Conservation (phyloP, 441 rosid species). For the Populus tomentosa region DNA sequence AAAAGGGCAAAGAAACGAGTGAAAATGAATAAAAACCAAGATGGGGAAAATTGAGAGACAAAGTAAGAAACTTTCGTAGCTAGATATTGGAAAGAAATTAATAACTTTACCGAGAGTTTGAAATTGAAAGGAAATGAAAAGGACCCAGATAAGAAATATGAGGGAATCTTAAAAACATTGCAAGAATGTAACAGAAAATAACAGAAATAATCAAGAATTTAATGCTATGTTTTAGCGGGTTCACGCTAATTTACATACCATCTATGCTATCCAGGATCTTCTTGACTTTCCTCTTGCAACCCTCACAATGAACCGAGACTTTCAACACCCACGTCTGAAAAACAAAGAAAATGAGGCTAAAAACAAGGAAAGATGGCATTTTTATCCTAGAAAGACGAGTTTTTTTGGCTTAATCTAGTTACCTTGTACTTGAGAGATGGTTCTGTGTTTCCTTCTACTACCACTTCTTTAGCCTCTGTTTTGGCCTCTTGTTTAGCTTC, state of each 20-base stretch:
- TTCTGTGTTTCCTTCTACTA: slow-evolving; percentile 28
- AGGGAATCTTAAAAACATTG: not conserved
- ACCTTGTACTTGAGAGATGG: slow-evolving; percentile 52
- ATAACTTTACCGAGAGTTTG: not conserved
- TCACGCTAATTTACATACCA: slow-evolving; percentile 33
- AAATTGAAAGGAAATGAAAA: not conserved
- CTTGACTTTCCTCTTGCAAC: slow-evolving; percentile 70
- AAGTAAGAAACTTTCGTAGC: not conserved
- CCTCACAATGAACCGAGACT: slow-evolving; percentile 79
- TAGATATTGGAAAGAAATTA: not conserved
- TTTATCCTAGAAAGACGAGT: not conserved
- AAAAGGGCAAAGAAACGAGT: not conserved
- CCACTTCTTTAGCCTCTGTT: slow-evolving; percentile 14
- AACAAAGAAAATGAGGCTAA: not conserved
- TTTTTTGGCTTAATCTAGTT: not conserved
- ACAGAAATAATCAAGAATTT: not conserved
- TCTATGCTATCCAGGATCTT: slow-evolving; percentile 56
- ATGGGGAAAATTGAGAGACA: not conserved
- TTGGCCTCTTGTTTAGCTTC: slow-evolving; percentile 25
- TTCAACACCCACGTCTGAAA: slow-evolving; percentile 54
- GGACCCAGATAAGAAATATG: slow-evolving; percentile 2
- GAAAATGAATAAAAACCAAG: not conserved
- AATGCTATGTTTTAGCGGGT: not conserved
- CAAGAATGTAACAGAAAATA: not conserved
- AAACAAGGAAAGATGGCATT: not conserved